Evolutionary conservation across 352 stramenopile genomes (phyloP).

Genomic region (Globisporangium abappressorium): DNA sequence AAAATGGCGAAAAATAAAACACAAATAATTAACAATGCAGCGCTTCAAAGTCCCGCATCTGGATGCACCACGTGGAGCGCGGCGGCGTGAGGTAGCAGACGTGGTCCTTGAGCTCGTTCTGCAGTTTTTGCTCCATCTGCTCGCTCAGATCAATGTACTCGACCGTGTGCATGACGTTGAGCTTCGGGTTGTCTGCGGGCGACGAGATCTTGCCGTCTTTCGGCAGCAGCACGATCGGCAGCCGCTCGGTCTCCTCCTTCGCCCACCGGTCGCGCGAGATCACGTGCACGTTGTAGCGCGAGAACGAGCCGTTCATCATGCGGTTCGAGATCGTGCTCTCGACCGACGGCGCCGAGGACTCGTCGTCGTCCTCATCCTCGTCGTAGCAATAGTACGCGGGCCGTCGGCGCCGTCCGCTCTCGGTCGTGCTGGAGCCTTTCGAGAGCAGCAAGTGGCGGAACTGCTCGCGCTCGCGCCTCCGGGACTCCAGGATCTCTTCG

Average conservation of each 20-base stretch:
- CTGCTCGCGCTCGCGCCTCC: slow-evolving; percentile 61
- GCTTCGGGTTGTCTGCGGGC: slow-evolving; percentile 74
- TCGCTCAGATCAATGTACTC: slow-evolving; percentile 67
- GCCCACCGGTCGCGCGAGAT: slow-evolving; percentile 72
- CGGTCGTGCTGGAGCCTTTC: slow-evolving; percentile 16
- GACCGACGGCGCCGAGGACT: slow-evolving; percentile 43
- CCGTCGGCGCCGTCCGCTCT: slow-evolving; percentile 35
- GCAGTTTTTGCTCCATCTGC: slow-evolving; percentile 50
- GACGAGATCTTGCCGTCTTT: slow-evolving; percentile 63
- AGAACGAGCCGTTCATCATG: slow-evolving; percentile 82
- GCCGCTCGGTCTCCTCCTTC: slow-evolving; percentile 58
- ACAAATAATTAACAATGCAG: slow-evolving; percentile 40
- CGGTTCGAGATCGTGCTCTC: slow-evolving; percentile 80
- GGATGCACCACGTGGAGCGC: slow-evolving; percentile 79
- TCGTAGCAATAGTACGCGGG: slow-evolving; percentile 53
- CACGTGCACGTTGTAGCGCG: slow-evolving; percentile 66
- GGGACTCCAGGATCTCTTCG: slow-evolving; percentile 73
- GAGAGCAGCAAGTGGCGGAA: slow-evolving; percentile 65
- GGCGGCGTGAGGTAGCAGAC: slow-evolving; percentile 65
- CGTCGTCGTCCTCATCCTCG: slow-evolving; percentile 75
- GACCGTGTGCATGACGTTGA: slow-evolving; percentile 62
- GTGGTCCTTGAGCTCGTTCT: slow-evolving; percentile 27
- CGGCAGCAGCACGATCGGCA: slow-evolving; percentile 71
- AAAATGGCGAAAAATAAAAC: slow-evolving; percentile 1
- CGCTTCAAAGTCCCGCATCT: slow-evolving; percentile 75